Evolutionary conservation across 169 alveolate species (phyloP).

Genomic region (Eimeria maxima): DNA sequence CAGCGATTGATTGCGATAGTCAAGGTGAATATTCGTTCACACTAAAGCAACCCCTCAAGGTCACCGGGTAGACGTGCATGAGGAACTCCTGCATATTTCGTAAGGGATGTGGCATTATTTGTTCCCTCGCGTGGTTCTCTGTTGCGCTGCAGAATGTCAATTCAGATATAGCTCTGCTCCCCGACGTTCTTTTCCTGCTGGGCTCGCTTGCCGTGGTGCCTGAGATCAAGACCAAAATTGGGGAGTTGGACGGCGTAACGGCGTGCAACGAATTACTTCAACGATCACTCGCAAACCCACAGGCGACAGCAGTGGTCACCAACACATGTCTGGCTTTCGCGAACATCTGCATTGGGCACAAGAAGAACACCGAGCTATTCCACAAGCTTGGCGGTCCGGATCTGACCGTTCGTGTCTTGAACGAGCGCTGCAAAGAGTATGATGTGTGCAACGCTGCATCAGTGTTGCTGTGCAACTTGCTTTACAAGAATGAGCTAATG

Average conservation of each 20-base stretch:
- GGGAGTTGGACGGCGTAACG: slow-evolving; percentile 78
- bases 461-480: slow-evolving; percentile 92
- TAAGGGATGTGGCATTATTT: neutral
- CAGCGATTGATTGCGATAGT: slow-evolving; percentile 81
- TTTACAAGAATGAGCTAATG: slow-evolving; percentile 92
- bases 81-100: neutral
- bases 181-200: slow-evolving; percentile 81
- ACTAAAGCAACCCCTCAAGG: neutral
- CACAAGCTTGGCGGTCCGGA: slow-evolving; percentile 93
- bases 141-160: slow-evolving; percentile 67
- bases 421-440: slow-evolving; percentile 89
- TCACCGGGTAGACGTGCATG: neutral
- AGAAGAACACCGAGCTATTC: slow-evolving; percentile 90
- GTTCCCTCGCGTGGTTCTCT: neutral
- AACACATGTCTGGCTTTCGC: slow-evolving; percentile 95
- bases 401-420: slow-evolving; percentile 89
- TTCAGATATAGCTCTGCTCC: slow-evolving; percentile 82
- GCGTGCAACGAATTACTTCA: slow-evolving; percentile 78
- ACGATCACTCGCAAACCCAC: slow-evolving; percentile 70
- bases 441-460: slow-evolving; percentile 94
- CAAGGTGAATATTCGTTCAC: neutral
- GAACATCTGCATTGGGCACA: slow-evolving; percentile 92
- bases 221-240: slow-evolving; percentile 82
- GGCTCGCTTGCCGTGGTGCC: slow-evolving; percentile 83
- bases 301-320: slow-evolving; percentile 87